A percentile compares a stretch with the other conserved stretches of the same genome.
phyloP scores from a whole-genome alignment of 2,329 filamentous ascomycete species.

The Penicillium sp. region DNA sequence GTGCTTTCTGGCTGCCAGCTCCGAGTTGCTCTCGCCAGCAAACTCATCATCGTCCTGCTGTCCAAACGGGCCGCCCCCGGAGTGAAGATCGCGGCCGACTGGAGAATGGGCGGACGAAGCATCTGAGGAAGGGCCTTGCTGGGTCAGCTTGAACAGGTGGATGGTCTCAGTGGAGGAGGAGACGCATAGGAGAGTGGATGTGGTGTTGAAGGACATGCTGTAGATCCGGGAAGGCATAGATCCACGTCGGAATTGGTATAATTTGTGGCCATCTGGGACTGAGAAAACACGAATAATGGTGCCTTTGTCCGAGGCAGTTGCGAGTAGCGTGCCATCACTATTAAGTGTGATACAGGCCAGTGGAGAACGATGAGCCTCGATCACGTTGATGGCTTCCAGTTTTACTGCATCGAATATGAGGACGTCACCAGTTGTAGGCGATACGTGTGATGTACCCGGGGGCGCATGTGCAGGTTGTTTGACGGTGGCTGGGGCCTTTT shows the following conservation, averaged over 20 bases:
- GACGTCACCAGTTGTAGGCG: conserved; percentile 87
- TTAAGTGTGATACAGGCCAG: conserved; percentile 90
- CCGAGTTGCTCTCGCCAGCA: conserved; percentile 36
- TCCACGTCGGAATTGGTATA: conserved; percentile 93
- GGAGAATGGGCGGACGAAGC: conserved; percentile 33
- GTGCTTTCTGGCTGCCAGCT: conserved; percentile 49
- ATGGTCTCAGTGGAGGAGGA: conserved; percentile 96
- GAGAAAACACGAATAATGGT: conserved; percentile 97
- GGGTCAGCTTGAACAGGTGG: conserved; percentile 84
- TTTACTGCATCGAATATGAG: conserved; percentile 89
- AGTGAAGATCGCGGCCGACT: conserved; percentile 29
- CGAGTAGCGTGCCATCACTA: conserved; percentile 85
- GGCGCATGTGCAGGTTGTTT: conserved; percentile 78
- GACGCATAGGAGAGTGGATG: conserved; percentile 88
- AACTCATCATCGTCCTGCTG: conserved; percentile 39
- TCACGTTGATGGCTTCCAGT: conserved; percentile 89
- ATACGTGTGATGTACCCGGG: conserved; percentile 71
- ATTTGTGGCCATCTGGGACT: conserved; percentile 84
- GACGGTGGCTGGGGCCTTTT: conserved; percentile 59
- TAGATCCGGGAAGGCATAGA: conserved; percentile 96
- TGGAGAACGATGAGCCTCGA: conserved; percentile 91
- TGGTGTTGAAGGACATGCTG: conserved; percentile 98
- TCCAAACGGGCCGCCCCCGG: conserved; percentile 35
- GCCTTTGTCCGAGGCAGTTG: conserved; percentile 94
- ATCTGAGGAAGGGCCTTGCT: conserved; percentile 39